These are phyloP conservation scores for Theobroma cacao DNA, from an alignment of 345 rosid genomes.

Conservation along the genomic window DNA sequence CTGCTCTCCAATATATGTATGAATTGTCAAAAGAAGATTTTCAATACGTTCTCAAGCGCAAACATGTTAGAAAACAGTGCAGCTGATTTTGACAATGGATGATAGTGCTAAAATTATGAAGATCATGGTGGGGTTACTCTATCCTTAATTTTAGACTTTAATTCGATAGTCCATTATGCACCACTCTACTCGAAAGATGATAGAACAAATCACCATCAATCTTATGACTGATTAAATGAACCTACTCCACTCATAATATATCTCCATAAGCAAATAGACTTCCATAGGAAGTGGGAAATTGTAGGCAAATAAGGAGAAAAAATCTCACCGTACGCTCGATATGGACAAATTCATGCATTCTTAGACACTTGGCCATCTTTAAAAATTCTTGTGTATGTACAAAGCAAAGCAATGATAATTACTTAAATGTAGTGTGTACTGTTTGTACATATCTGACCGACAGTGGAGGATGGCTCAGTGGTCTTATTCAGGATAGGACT, in stretches of 20 bases:
- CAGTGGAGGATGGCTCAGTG: not conserved
- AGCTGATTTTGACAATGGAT: not conserved
- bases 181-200: not conserved
- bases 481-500: not conserved
- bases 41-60: not conserved
- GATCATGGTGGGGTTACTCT: constrained; percentile 1
- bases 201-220: not conserved
- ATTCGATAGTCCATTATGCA: not conserved
- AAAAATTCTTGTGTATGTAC: not conserved
- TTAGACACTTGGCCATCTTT: not conserved
- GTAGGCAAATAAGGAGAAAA: not conserved
- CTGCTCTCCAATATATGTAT: not conserved
- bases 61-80: not conserved
- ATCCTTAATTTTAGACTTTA: not conserved
- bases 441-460: not conserved
- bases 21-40: not conserved
- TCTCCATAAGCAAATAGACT: not conserved
- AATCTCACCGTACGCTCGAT: not conserved
- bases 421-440: not conserved
- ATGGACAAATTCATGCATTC: not conserved
- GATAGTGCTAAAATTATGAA: not conserved
- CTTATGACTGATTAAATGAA: not conserved
- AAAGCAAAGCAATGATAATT: not conserved
- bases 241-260: not conserved
- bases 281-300: not conserved